Percentiles rank a stretch among this genome's conserved stretches.
Conservation (phyloP, 1,284 basidiomycete species). For the Somion occarium region DNA sequence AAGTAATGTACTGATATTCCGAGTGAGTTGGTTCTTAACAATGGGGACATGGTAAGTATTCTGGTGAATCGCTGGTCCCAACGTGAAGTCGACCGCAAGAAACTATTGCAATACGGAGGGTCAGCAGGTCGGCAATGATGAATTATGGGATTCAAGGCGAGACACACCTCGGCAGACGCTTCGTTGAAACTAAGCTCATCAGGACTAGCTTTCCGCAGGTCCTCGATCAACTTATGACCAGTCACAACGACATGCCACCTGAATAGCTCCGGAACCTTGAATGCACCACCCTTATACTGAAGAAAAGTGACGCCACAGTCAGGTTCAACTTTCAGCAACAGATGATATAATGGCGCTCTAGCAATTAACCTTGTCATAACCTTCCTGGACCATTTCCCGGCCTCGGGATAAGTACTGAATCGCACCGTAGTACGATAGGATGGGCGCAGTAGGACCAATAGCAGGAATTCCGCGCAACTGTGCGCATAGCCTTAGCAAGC, state of each 20-base stretch:
- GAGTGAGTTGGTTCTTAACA: neutral
- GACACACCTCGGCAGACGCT: conserved; percentile 15
- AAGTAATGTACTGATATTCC: neutral
- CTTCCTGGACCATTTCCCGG: conserved; percentile 11
- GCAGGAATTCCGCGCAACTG: conserved; percentile 10
- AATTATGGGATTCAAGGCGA: neutral
- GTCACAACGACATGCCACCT: conserved; percentile 18
- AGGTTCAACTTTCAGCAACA: neutral
- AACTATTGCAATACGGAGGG: neutral
- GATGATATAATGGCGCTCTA: neutral
- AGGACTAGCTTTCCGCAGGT: conserved; percentile 19
- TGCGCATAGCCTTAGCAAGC: neutral
- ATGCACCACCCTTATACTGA: conserved; percentile 13
- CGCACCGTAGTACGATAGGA: conserved; percentile 14
- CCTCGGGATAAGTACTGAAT: conserved; percentile 8
- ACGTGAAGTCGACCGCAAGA: neutral
- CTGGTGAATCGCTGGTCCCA: neutral
- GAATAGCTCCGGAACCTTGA: conserved; percentile 17
- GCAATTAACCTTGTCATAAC: conserved; percentile 13
- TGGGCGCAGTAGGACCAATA: conserved; percentile 8
- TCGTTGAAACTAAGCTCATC: conserved; percentile 18
- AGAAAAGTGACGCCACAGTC: neutral
- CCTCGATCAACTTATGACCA: conserved; percentile 16
- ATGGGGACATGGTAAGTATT: conserved; percentile 4
- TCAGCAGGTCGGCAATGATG: neutral